Conservation (phyloP, 2,329 filamentous ascomycete species). For the Cercospora canescens region DNA sequence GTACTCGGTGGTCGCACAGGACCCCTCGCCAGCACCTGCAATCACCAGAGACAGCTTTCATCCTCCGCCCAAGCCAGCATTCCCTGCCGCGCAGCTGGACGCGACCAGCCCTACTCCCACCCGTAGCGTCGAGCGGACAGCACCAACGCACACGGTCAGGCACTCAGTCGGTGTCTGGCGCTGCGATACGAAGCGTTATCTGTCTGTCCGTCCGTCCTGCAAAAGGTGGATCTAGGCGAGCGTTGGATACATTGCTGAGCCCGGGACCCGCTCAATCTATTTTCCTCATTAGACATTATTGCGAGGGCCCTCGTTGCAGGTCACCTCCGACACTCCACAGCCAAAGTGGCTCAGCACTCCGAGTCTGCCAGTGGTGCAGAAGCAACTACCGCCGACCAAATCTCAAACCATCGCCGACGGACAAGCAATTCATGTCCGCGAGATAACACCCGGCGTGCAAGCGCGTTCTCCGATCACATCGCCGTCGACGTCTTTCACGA, state of each 20-base stretch:
- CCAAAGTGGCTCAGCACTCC: slow-evolving; percentile 6
- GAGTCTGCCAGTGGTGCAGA: slow-evolving; percentile 23
- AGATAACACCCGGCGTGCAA: slow-evolving; percentile 2
- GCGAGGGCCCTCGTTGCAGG: not conserved
- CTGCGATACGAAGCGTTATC: not conserved
- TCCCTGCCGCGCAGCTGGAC: not conserved
- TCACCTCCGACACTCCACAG: not conserved
- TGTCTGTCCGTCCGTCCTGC: not conserved
- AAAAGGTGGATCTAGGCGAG: not conserved
- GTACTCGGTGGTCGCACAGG: not conserved
- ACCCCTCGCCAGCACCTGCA: not conserved
- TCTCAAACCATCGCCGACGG: slow-evolving; percentile 23
- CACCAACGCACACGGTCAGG: not conserved
- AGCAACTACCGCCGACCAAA: slow-evolving; percentile 12
- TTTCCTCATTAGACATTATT: not conserved
- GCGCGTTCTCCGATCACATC: slow-evolving; percentile 6
- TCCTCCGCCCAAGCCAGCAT: not conserved
- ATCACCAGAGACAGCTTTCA: not conserved
- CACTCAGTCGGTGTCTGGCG: not conserved
- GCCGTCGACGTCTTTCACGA: slow-evolving; percentile 18
- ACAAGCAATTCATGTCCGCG: slow-evolving; percentile 15
- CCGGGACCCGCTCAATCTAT: slow-evolving; percentile 2
- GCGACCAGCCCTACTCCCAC: not conserved
- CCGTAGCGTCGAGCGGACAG: not conserved
- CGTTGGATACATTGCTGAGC: not conserved